phyloP scores from a whole-genome alignment of 352 stramenopile species.

The Globisporangium cylindrosporum region DNA sequence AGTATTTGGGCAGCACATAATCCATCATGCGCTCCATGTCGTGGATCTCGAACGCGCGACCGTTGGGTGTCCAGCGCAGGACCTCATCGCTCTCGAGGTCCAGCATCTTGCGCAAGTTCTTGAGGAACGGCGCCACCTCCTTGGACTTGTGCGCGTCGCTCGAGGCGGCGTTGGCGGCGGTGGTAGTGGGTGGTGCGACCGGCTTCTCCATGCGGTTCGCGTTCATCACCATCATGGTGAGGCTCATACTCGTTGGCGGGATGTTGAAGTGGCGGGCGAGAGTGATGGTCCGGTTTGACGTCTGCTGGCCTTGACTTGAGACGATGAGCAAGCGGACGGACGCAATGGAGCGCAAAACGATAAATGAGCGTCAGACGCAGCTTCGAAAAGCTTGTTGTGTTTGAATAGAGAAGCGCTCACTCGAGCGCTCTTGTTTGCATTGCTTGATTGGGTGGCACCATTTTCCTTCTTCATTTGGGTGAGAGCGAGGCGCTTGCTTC shows the following conservation, averaged over 20 bases:
- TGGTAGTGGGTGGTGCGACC: not conserved
- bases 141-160: conserved; percentile 5
- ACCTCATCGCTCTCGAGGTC: conserved; percentile 27
- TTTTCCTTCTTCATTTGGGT: not conserved
- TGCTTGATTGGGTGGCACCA: not conserved
- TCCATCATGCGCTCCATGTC: conserved; percentile 64
- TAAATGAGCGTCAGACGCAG: not conserved
- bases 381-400: not conserved
- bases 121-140: conserved; percentile 30
- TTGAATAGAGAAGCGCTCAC: not conserved
- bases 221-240: conserved; percentile 7
- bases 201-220: conserved; percentile 10
- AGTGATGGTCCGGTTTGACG: not conserved
- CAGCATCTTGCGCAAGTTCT: conserved; percentile 34
- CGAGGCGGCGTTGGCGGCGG: not conserved
- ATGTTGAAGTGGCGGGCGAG: conserved; percentile 9
- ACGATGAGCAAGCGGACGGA: not conserved
- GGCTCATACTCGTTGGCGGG: conserved; percentile 8
- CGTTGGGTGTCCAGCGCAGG: conserved; percentile 27
- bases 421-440: not conserved
- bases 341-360: conserved; percentile 2
- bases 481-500: not conserved
- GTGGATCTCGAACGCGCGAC: conserved; percentile 82
- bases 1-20: conserved; percentile 77
- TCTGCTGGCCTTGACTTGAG: not conserved